Base-by-base conservation (phyloP, 805 yeast genomes). In the Saitoella complicata region DNA sequence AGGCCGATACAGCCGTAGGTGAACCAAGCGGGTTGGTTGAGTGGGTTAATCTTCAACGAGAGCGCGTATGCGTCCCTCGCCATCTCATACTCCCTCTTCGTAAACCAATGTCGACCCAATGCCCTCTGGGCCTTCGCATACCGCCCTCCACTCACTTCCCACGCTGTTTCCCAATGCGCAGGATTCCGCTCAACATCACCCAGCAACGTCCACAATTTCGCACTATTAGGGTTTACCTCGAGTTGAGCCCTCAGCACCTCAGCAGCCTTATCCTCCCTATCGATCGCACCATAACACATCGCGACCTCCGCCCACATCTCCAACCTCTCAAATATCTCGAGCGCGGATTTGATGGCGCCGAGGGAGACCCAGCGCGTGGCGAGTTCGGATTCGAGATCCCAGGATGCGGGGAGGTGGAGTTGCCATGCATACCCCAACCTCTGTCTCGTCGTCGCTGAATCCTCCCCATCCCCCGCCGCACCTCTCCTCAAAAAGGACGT, bases 1-100 rank as follows among this genome's bases (percentile, higher is more conserved):
- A 91, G 65, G 0, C 93, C 95, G 45, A 87, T 67, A 57, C 95
- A 84, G 5, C 97, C 97, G 56, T 87, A 86, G 55, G 86, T 75
- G 58, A 78, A 88, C 94, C 97, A 86, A 34, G 88, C 80, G 12
- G 80, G 83, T 53, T 72, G 76, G 53, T 72, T 74, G 44, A 84
- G 65, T 7, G 95, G 91, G 57, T 79, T 79, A 31, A 76, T 75
- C 21, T 70, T 65, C 47, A 88, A 66, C 9, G 91, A 78, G 36
- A 86, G 94, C 52, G 74, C 72, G 63, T 85, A 71, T 58, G 85
- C 85, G 36, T 61, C 62, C 45, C 84, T 70, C 0, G 86, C 80
- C 9, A 63, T 56, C 7, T 70, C 52, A 0, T 80, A 78, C 8
- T 78, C 65, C 5, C 60, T 59, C 5, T 61, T 52, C 40, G 63